Conservation (phyloP, 2,329 filamentous ascomycete genomes). For the Alternaria ethzedia region DNA sequence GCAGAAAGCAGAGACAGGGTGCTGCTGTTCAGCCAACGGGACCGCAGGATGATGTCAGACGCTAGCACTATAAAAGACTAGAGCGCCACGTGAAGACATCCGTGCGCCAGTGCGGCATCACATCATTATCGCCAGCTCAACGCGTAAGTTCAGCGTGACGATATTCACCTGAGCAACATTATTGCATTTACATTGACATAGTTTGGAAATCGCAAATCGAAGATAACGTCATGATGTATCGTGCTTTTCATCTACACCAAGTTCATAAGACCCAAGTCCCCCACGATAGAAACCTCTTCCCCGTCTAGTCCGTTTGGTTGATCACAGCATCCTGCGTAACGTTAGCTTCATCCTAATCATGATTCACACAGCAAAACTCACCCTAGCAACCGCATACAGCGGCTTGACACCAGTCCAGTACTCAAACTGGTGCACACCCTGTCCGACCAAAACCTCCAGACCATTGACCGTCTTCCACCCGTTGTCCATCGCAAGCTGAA, state of each 20-base stretch:
- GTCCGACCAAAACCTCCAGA: constrained; percentile 85
- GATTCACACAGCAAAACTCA: constrained; percentile 39
- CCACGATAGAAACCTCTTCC: not conserved
- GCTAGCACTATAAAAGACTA: not conserved
- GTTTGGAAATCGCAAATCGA: not conserved
- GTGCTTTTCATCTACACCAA: not conserved
- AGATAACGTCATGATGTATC: not conserved
- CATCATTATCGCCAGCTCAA: not conserved
- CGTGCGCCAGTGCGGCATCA: not conserved
- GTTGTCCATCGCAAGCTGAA: constrained; percentile 78
- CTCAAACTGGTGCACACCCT: constrained; percentile 85
- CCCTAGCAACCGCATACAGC: constrained; percentile 72
- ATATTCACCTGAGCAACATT: too few species aligned
- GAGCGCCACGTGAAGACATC: not conserved
- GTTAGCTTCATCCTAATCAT: constrained; percentile 5
- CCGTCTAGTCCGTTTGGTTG: constrained; percentile 14
- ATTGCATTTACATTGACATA: not conserved
- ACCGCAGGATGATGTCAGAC: constrained; percentile 6
- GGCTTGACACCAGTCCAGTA: constrained; percentile 84
- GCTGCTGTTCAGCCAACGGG: not conserved
- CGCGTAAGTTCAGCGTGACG: too few species aligned
- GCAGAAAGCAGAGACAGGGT: not conserved
- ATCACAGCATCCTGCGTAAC: constrained; percentile 21
- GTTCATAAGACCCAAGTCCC: not conserved
- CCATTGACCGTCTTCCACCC: constrained; percentile 87